Evolutionary conservation across 352 stramenopile genomes (phyloP), one percentile per base, ranked within the genome.

Genomic region (Globisporangium lucens): DNA sequence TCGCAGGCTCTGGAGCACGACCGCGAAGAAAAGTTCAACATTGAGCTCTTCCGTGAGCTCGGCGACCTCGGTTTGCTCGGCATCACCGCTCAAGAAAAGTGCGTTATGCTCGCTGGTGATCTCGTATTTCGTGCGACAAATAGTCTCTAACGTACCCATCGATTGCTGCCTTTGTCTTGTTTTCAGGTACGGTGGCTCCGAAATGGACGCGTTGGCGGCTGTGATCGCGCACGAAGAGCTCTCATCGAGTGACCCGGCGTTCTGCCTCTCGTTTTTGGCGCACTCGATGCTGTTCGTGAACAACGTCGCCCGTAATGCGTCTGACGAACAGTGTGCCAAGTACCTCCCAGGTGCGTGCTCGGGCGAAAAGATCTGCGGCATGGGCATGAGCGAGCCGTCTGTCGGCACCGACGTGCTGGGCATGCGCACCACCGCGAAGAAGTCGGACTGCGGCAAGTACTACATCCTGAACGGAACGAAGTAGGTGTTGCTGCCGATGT

Each of bases 361-460:
- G 2, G 98, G 97, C 36, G 84, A 80, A 12, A 93, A 92, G 65
- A 98, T 99, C 73, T 98, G 97, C 64, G 98, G 98, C 38, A 99
- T 99, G 97, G 96, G 93, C 61, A 99, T 99, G 97, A 98, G 89
- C 74, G 98, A 99, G 82, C 97, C 98, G 30, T 97, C 94, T 35
- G 95, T 97, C 51, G 98, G 98, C 51, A 98, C 92, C 2, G 92
- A 97, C 65, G 89, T 96, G 35, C 77, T 99, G 43, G 96, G 96
- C 43, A 99, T 99, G 96, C 89, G 80, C 62, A 99, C 98, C 3
- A 98, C 85, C 24, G 97, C 97, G 17, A 93, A 83, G 51, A 89
- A 92, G 67, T 87, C 85, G 43, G 79, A 89, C 53, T 91, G 82
- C 60, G 88, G 88, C 67, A 88, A 97, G 72, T 91, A 89, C 47